Evolutionary conservation across 148 eudicot species (phyloP), one percentile per base, ranked within the genome.

Genomic region (Polygonum aviculare): DNA sequence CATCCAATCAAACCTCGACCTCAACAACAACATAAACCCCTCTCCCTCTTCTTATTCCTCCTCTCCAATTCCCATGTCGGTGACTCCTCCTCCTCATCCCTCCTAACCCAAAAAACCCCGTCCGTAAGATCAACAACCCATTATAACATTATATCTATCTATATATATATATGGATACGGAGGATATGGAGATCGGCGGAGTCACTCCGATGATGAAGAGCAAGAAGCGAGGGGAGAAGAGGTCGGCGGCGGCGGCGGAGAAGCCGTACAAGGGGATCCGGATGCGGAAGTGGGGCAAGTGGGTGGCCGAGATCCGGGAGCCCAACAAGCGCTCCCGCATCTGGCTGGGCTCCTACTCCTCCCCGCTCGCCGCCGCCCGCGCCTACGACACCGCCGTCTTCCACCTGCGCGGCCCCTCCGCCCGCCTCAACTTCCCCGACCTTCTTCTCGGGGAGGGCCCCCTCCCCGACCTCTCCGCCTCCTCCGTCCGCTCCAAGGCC

Each of bases 221-320:
- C 82, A 81, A 78, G 44, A 86, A 86, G 60, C 81, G 82, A 57
- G 81, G 31, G 31, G 31, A 26, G 31, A 26, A 75, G 9, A 77
- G 62, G 74, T 33, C 69, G 19, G 31, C 81, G 51, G 76, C 74
- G 72, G 5, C n/a, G n/a, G 4, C 51, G 14, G 87, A 91, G 75
- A 90, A 88, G 78, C 93, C 85, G 0, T 94, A 90, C 84, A 94
- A 88, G 69, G 98, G 97, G 12, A 94, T 94, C 73, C 77, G 98
- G 82, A 92, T 94, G 97, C 80, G 98, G 55, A 94, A 92, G 88
- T 94, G 98, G 98, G 98, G 98, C 0, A 94, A 94, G 69, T 94
- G 98, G 98, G 98, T 94, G 0, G 98, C 98, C 1, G 98, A 94
- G 82, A 94, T 94, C 38, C 39, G 98, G 38, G 97, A 94, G 50